These are phyloP conservation scores for Tricholoma matsutake DNA, from an alignment of 768 basidiomycete species.

Conservation along the genomic window DNA sequence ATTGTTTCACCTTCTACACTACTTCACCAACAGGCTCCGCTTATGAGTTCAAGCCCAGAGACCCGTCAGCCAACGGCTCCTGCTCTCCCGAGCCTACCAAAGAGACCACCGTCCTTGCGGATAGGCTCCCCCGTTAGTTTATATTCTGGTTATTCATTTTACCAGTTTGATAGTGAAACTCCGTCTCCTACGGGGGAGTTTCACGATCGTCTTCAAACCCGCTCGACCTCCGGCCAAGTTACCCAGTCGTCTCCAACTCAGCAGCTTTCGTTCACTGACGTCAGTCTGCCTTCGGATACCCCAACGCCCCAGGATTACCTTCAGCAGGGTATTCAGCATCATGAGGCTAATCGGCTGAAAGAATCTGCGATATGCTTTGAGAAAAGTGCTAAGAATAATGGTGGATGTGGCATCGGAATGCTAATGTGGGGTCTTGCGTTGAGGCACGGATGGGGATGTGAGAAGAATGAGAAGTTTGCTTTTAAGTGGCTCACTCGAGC, in stretches of 20 bases:
- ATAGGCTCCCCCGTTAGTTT: constrained; percentile 38
- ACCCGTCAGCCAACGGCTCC: constrained; percentile 9
- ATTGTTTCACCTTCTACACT: constrained; percentile 5
- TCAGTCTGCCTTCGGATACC: constrained; percentile 8
- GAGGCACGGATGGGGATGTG: constrained; percentile 86
- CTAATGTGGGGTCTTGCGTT: constrained; percentile 87
- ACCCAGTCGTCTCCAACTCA: constrained; percentile 12
- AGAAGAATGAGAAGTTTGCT: constrained; percentile 72
- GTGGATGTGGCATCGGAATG: constrained; percentile 89
- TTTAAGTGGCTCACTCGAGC: constrained; percentile 84
- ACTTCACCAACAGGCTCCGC: background rate
- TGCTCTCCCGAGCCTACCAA: constrained; percentile 18
- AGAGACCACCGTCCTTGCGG: constrained; percentile 34
- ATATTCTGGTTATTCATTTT: constrained; percentile 69
- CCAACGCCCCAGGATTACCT: constrained; percentile 63
- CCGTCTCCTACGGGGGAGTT: constrained; percentile 42
- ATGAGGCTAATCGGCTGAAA: constrained; percentile 66
- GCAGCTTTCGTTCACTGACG: constrained; percentile 12
- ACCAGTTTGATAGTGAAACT: constrained; percentile 46
- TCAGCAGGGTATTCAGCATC: constrained; percentile 73
- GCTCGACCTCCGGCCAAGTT: constrained; percentile 12
- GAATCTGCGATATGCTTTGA: constrained; percentile 77
- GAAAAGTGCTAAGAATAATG: constrained; percentile 65
- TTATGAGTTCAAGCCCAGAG: constrained; percentile 4
- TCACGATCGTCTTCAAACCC: constrained; percentile 14